Conservation (phyloP, 768 basidiomycete species). For the Suillus fuscotomentosus region DNA sequence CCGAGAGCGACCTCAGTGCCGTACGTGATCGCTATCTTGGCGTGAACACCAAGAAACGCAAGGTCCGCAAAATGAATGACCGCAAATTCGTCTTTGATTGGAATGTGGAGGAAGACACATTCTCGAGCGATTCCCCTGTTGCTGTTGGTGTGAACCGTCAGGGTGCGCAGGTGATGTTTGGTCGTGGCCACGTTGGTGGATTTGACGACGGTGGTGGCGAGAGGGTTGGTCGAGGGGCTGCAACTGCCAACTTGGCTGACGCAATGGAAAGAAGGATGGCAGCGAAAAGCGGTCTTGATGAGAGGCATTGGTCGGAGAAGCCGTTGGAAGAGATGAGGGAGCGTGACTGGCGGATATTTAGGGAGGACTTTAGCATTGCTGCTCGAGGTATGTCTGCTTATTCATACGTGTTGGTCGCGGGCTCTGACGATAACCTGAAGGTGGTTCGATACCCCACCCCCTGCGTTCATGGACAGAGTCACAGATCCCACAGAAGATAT, state of each 20-base stretch:
- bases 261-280: conserved; percentile 81
- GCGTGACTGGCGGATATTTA: conserved; percentile 98
- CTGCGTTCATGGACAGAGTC: conserved; percentile 92
- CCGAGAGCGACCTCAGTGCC: conserved; percentile 74
- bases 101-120: conserved; percentile 96
- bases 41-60: conserved; percentile 90
- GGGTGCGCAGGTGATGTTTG: conserved; percentile 88
- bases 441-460: conserved; percentile 92
- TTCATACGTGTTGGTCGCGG: neutral
- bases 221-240: conserved; percentile 42
- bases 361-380: conserved; percentile 97
- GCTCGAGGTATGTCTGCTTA: conserved; percentile 63
- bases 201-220: conserved; percentile 74
- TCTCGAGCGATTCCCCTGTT: conserved; percentile 71
- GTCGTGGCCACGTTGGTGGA: conserved; percentile 77
- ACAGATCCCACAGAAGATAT: conserved; percentile 70
- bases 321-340: conserved; percentile 89
- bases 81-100: conserved; percentile 99
- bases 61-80: conserved; percentile 92
- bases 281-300: conserved; percentile 80
- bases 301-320: conserved; percentile 98
- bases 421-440: conserved; percentile 36
- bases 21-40: conserved; percentile 95
- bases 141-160: conserved; percentile 71
- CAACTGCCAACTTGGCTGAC: conserved; percentile 64